Percentiles rank a stretch among this genome's conserved stretches.
Conservation (phyloP, 208 protist species). For the Trichomonas tenax region DNA sequence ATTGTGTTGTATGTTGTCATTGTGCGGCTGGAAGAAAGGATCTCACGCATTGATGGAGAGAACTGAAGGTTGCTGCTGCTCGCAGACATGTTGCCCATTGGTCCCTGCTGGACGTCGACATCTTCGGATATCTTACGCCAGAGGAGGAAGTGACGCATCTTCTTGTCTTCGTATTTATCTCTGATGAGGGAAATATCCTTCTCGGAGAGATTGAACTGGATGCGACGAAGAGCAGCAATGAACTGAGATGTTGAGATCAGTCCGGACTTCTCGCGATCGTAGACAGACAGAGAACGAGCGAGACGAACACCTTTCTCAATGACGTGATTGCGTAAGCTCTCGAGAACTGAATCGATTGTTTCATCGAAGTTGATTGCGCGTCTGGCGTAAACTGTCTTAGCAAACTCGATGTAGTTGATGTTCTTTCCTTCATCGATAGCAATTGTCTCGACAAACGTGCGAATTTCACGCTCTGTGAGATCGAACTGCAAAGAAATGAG, state of each 20-base stretch:
- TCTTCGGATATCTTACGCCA: neutral
- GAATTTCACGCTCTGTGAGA: neutral
- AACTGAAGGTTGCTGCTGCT: neutral
- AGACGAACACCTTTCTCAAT: neutral
- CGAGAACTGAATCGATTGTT: neutral
- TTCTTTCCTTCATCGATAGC: neutral
- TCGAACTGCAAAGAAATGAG: neutral
- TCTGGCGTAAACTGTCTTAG: neutral
- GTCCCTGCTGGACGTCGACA: neutral
- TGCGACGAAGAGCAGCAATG: neutral
- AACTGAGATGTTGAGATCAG: neutral
- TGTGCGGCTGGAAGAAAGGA: neutral
- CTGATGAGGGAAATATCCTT: neutral
- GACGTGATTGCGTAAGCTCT: neutral
- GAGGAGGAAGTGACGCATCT: neutral
- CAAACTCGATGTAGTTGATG: neutral
- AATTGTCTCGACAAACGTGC: neutral
- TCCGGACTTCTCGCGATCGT: neutral
- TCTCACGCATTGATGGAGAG: neutral
- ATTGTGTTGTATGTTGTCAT: neutral
- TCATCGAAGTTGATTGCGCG: neutral
- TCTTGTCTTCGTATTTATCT: neutral
- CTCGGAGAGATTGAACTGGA: neutral
- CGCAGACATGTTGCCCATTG: neutral
- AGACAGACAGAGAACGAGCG: neutral